Evolutionary conservation across 768 basidiomycete genomes (phyloP).

Genomic region (Boletus rex-veris): DNA sequence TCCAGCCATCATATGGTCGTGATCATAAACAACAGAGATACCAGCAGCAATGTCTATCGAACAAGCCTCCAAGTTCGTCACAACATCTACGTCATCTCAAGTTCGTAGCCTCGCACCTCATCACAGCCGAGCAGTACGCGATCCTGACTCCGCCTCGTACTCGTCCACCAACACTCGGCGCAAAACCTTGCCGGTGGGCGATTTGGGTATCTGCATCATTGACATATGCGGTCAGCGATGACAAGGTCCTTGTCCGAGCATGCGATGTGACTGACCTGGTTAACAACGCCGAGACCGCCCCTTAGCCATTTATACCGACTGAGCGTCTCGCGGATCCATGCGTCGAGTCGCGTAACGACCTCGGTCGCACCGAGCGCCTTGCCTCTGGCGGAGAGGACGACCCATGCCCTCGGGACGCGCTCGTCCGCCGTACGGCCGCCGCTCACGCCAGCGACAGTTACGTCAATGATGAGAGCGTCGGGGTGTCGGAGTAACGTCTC

Average conservation of each 20-base stretch:
- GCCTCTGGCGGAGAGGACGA: constrained; percentile 61
- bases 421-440: constrained; percentile 71
- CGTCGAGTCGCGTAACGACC: constrained; percentile 47
- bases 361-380: constrained; percentile 41
- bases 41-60: no score
- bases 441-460: constrained; percentile 67
- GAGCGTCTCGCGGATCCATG: constrained; percentile 59
- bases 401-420: constrained; percentile 74
- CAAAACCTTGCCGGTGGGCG: constrained; percentile 69
- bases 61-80: no score
- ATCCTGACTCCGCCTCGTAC: constrained; percentile 39
- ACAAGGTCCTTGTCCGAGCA: neutral
- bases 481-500: constrained; percentile 60
- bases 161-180: constrained; percentile 58
- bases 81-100: neutral
- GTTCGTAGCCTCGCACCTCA: neutral
- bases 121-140: constrained; percentile 25
- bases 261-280: constrained; percentile 43
- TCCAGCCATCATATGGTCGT: no score
- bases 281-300: constrained; percentile 65
- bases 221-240: neutral
- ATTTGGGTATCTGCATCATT: constrained; percentile 58
- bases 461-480: constrained; percentile 58
- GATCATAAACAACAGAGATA: no score
- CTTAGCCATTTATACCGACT: constrained; percentile 76